Base-by-base conservation (phyloP, 441 rosid species). In the Gossypium trilobum region DNA sequence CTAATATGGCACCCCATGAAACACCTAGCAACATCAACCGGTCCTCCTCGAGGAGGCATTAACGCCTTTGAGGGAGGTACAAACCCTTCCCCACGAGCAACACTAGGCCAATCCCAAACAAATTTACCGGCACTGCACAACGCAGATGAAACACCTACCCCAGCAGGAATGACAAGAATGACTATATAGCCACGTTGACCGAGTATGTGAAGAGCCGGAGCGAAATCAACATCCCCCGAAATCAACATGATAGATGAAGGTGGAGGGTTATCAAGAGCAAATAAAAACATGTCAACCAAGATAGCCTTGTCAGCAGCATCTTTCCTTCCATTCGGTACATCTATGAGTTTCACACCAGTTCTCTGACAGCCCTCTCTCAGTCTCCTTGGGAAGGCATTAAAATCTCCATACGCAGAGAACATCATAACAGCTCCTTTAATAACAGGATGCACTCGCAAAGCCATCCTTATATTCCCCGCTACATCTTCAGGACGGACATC, bases 271-370 rank as follows among this genome's bases (percentile, higher is more conserved):
- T 95, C 98, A 1, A 95, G 96, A 4, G 89, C 95, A 80, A 95
- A 95, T 70, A 95, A 85, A 76, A 95, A 95, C 99, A 95, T 91
- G 79, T 95, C 99, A 14, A 95, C 85, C 78, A 95, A 73, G 74
- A 95, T 95, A 33, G 99, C 99, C 79, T 91, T 95, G 77, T 95
- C 99, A 52, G 99, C 91, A 36, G 98, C 99, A 74, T 95, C 99
- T 84, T 95, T 95, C 70, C 98, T 88, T 50, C 97, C 95, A 55
- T 95, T 95, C 3, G 98, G 99, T 66, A 95, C 99, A 77, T 95
- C 99, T 4, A 92, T 77, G 39, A 95, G 97, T 59, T 86, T 91
- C 67, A 95, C 97, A 33, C 99, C 99, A 0, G 99, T 95, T 85
- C 95, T 91, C 74, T 95, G 99, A 79, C 95, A 91, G 5, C 99